Evolutionary conservation across 176 grass and related monocot species (phyloP), one percentile per base, ranked within the genome.

Genomic region (Rhynchospora breviuscula): DNA sequence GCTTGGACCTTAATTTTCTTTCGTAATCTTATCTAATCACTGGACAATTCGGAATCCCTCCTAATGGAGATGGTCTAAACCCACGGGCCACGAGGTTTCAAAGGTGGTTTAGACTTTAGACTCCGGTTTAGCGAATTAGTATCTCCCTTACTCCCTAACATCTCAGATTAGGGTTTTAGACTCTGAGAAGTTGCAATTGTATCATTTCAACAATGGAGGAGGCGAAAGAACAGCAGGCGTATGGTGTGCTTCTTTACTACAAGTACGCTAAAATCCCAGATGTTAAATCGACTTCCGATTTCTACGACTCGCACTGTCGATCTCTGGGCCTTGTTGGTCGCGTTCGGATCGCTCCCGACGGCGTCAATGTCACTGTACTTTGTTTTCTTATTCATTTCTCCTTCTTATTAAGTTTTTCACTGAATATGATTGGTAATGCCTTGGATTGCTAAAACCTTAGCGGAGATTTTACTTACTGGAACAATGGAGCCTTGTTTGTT

Each of bases 201-300:
- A 40, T 67, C 33, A 29, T 29, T 43, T 70, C 35, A 70, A n/a
- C 67, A 44, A 70, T 70, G 79, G 79, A 52, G 79, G 63, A 52
- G 79, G 63, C 61, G 49, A 70, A 75, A 73, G 82, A 62, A 22
- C 29, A 74, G 22, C 19, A 63, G 25, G 5, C 82, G 6, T 88
- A 91, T n/a, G 92, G 95, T 8, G 91, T 98, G 84, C 92, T 98
- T 45, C 95, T 98, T 6, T 98, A 98, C 74, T 98, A 98, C 88
- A 95, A 89, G 87, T 98, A 95, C 84, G 86, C 83, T 12, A 64
- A 86, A 71, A 85, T 98, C 59, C 85, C 91, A 10, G 92, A 98
- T 61, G 26, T 90, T 29, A 59, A 86, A 29, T 84, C 79, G n/a
- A 88, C 91, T 33, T 87, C 89, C 10, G 85, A 83, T 57, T 93